Evolutionary conservation across 1,139 yeast genomes (phyloP).

Genomic region (Meyerozyma sp.): DNA sequence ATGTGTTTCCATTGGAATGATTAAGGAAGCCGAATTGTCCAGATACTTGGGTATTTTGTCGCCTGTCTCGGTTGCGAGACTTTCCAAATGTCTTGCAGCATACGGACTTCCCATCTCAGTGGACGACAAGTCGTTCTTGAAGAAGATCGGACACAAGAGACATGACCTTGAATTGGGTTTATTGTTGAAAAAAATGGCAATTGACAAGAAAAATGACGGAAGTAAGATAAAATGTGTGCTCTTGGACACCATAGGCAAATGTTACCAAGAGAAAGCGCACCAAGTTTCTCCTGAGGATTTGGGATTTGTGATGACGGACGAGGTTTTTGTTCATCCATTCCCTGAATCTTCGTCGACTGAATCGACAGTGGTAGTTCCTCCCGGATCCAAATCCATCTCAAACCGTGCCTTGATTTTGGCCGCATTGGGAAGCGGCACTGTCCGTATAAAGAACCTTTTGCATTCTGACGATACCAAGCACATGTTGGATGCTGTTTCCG

Average conservation of each 20-base stretch:
- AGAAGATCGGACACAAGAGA: slow-evolving; percentile 60
- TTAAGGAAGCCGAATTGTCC: slow-evolving; percentile 89
- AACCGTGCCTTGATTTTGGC: slow-evolving; percentile 92
- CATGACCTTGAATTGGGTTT: slow-evolving; percentile 63
- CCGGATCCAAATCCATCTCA: slow-evolving; percentile 96
- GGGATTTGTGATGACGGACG: slow-evolving; percentile 80
- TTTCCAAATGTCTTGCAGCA: slow-evolving; percentile 74
- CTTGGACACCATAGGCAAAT: slow-evolving; percentile 78
- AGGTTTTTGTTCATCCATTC: slow-evolving; percentile 61
- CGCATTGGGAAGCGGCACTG: slow-evolving; percentile 83
- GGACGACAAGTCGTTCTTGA: slow-evolving; percentile 61
- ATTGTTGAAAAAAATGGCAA: slow-evolving; percentile 79
- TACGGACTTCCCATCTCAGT: slow-evolving; percentile 82
- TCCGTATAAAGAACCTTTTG: slow-evolving; percentile 74
- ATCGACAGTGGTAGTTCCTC: slow-evolving; percentile 63
- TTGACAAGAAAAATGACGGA: slow-evolving; percentile 96
- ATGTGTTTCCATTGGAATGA: slow-evolving; percentile 93
- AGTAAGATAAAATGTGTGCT: slow-evolving; percentile 81
- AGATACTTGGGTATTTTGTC: slow-evolving; percentile 84
- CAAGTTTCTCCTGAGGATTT: slow-evolving; percentile 75
- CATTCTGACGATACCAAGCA: slow-evolving; percentile 96
- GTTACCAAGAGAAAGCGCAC: slow-evolving; percentile 86
- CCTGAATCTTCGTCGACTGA: slow-evolving; percentile 30
- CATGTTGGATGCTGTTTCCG: slow-evolving; percentile 83
- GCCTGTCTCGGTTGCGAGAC: slow-evolving; percentile 91